Conservation (phyloP, 1,284 basidiomycete species). For the Cryptococcus jaspeensis region DNA sequence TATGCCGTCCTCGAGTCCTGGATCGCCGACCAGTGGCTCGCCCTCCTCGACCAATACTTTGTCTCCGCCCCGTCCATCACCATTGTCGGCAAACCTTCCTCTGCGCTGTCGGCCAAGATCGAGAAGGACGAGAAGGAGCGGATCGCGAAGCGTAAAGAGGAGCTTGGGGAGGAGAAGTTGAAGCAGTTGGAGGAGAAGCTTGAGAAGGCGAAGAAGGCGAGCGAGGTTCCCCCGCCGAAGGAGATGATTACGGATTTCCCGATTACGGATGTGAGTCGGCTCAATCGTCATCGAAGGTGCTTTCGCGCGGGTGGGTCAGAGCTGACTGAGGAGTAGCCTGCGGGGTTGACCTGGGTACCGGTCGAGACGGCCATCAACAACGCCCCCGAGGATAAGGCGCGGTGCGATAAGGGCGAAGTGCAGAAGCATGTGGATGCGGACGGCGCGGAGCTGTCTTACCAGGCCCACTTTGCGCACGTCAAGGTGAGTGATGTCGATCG, state of each 20-base stretch:
- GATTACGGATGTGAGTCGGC: constrained; percentile 64
- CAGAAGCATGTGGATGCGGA: constrained; percentile 70
- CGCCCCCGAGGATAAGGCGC: constrained; percentile 23
- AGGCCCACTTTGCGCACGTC: constrained; percentile 86
- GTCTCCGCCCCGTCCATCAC: constrained; percentile 68
- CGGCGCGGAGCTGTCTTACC: constrained; percentile 71
- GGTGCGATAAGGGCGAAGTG: constrained; percentile 50
- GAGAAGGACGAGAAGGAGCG: constrained; percentile 79
- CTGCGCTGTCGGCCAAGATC: constrained; percentile 74
- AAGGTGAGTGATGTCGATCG: constrained; percentile 56
- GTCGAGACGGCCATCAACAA: constrained; percentile 64
- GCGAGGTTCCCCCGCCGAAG: constrained; percentile 77
- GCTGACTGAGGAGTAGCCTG: constrained; percentile 51
- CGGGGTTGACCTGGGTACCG: constrained; percentile 90
- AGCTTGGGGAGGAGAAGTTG: constrained; percentile 78
- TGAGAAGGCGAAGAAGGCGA: constrained; percentile 80
- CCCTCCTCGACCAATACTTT: constrained; percentile 79
- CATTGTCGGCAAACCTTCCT: constrained; percentile 84
- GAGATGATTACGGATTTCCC: constrained; percentile 80
- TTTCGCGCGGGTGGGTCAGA: not conserved
- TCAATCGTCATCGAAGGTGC: not conserved
- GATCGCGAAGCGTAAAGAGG: constrained; percentile 65
- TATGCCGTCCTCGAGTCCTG: constrained; percentile 69
- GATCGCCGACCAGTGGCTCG: constrained; percentile 74
- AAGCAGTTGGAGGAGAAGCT: constrained; percentile 68